phyloP scores from a whole-genome alignment of 352 stramenopile species.

The Pythium dissotocum region DNA sequence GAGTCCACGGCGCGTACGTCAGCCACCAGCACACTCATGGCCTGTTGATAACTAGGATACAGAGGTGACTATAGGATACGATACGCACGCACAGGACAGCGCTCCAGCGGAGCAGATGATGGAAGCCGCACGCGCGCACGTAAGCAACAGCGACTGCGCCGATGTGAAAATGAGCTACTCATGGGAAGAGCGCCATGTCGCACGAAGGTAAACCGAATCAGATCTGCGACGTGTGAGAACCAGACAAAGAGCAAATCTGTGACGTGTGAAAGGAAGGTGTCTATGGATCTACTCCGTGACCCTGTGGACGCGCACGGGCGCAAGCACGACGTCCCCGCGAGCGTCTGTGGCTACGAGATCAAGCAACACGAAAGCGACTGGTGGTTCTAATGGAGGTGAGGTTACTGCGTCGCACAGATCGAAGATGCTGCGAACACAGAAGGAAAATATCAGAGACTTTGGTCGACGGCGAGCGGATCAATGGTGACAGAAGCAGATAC shows the following conservation, averaged over 20 bases:
- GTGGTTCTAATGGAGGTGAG: neutral
- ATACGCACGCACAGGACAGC: neutral
- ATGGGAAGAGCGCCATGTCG: neutral
- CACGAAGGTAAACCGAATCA: neutral
- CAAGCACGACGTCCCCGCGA: slow-evolving; percentile 37
- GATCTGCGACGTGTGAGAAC: slow-evolving; percentile 1
- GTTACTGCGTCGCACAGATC: neutral
- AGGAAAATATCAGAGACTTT: no score
- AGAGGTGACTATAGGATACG: neutral
- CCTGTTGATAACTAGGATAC: neutral
- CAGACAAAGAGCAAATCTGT: neutral
- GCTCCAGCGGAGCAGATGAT: no score
- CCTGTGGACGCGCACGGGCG: slow-evolving; percentile 30
- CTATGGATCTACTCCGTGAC: neutral
- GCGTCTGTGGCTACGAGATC: slow-evolving; percentile 31
- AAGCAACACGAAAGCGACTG: slow-evolving; percentile 31
- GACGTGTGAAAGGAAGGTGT: neutral
- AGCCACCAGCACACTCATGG: slow-evolving; percentile 11
- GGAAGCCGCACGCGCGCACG: neutral
- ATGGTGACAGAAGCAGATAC: neutral
- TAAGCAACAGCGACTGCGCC: neutral
- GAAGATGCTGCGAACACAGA: slow-evolving; percentile 1
- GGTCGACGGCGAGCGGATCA: no score
- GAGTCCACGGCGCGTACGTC: neutral
- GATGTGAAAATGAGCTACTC: neutral